Evolutionary conservation across 2,329 filamentous ascomycete species (phyloP).

Genomic region (Ophiostoma sp.): DNA sequence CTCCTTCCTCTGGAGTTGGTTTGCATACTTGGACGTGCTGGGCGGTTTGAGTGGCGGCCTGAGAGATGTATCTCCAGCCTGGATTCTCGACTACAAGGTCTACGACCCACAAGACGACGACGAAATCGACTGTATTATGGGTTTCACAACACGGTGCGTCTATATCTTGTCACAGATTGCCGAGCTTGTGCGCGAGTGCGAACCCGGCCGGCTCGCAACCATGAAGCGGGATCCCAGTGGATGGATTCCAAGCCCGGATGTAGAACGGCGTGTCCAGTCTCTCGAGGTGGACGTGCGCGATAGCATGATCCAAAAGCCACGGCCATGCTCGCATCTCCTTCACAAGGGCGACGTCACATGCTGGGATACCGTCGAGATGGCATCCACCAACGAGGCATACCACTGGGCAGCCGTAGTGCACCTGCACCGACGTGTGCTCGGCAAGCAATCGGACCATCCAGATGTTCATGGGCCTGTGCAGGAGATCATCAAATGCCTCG

Average conservation of each 20-base stretch:
- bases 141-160: constrained; percentile 68
- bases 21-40: constrained; percentile 76
- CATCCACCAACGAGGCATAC: constrained; percentile 70
- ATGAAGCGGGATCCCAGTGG: constrained; percentile 15
- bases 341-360: constrained; percentile 47
- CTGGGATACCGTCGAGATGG: constrained; percentile 59
- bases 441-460: constrained; percentile 50
- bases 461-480: constrained; percentile 60
- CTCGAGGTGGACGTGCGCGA: constrained; percentile 58
- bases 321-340: constrained; percentile 45
- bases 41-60: constrained; percentile 61
- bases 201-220: constrained; percentile 34
- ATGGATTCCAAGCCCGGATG: constrained; percentile 54
- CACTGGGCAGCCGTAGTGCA: constrained; percentile 75
- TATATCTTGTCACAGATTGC: constrained; percentile 67
- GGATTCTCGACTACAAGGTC: constrained; percentile 48
- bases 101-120: constrained; percentile 54
- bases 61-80: constrained; percentile 46
- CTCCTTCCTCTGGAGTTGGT: constrained; percentile 75
- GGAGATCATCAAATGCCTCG: constrained; percentile 58
- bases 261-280: constrained; percentile 51
- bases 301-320: constrained; percentile 43
- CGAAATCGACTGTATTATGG: constrained; percentile 75
- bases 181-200: constrained; percentile 63
- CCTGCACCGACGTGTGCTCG: constrained; percentile 66